These are phyloP conservation scores for Pichia sporocuriosa DNA, from an alignment of 805 yeast genomes.

Conservation along the genomic window DNA sequence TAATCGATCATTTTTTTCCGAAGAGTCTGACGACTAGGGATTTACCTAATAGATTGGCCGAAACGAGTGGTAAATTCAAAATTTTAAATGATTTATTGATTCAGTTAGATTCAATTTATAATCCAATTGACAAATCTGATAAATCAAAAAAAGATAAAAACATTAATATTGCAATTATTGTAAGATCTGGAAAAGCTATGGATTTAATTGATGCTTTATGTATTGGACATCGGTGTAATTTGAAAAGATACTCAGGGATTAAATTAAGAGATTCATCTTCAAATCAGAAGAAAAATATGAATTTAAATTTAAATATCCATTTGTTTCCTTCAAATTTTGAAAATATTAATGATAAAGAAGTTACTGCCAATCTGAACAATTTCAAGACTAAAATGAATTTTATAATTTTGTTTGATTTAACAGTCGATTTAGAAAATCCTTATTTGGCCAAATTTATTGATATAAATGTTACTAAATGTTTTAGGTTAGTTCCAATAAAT, in stretches of 20 bases:
- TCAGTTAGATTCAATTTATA: slow-evolving; percentile 37
- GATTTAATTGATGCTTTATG: slow-evolving; percentile 71
- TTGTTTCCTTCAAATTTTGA: slow-evolving; percentile 34
- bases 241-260: slow-evolving; percentile 57
- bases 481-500: slow-evolving; percentile 68
- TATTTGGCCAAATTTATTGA: slow-evolving; percentile 12
- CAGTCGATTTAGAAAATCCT: slow-evolving; percentile 22
- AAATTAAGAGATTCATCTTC: slow-evolving; percentile 42
- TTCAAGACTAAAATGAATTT: slow-evolving; percentile 19
- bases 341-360: slow-evolving; percentile 18
- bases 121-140: slow-evolving; percentile 19
- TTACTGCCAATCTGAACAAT: slow-evolving; percentile 4
- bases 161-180: slow-evolving; percentile 60
- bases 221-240: slow-evolving; percentile 50
- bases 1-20: slow-evolving; percentile 83
- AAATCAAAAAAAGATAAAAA: slow-evolving; percentile 5
- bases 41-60: slow-evolving; percentile 60
- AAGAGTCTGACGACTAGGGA: slow-evolving; percentile 67
- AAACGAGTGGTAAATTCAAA: slow-evolving; percentile 78
- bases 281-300: slow-evolving; percentile 18
- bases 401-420: slow-evolving; percentile 29
- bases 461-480: slow-evolving; percentile 30
- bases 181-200: slow-evolving; percentile 59
- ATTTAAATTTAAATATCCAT: slow-evolving; percentile 26
- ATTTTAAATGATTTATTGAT: slow-evolving; percentile 59